Percentiles rank a stretch among this genome's conserved stretches.
Evolutionary conservation across 2,329 filamentous ascomycete genomes (phyloP).

Genomic region (Cadophora malorum): DNA sequence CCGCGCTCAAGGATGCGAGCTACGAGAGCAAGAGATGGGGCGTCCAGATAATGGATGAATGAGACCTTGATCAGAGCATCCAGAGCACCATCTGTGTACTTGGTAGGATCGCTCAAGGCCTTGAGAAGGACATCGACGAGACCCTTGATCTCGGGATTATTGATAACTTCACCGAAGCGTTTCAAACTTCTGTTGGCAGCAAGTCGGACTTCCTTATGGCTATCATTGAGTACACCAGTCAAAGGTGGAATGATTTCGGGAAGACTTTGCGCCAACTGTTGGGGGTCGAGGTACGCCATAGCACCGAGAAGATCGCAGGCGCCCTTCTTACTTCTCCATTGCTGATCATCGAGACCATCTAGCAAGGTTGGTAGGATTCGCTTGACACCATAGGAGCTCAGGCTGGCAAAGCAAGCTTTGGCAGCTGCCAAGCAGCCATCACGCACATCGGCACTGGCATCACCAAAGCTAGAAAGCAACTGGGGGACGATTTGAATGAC

Average conservation of each 20-base stretch:
- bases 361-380: constrained; percentile 90
- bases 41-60: constrained; percentile 97
- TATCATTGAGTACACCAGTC: constrained; percentile 93
- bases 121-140: constrained; percentile 92
- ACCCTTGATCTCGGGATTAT: constrained; percentile 94
- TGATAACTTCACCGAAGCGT: constrained; percentile 97
- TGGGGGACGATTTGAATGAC: constrained; percentile 95
- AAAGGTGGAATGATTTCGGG: constrained; percentile 97
- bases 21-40: constrained; percentile 91
- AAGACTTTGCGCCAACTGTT: constrained; percentile 89
- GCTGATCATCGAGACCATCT: constrained; percentile 89
- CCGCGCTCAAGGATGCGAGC: constrained; percentile 95
- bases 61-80: constrained; percentile 97
- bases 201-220: constrained; percentile 92
- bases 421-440: constrained; percentile 92
- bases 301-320: constrained; percentile 95
- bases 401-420: constrained; percentile 89
- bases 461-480: constrained; percentile 86
- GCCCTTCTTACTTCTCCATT: constrained; percentile 98
- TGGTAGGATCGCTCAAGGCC: constrained; percentile 95
- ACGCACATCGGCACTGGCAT: constrained; percentile 85
- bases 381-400: constrained; percentile 97
- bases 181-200: constrained; percentile 96
- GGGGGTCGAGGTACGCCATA: constrained; percentile 97
- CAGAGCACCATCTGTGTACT: constrained; percentile 93